Conservation (phyloP, 2,329 filamentous ascomycete genomes). For the Colletotrichum musae region DNA sequence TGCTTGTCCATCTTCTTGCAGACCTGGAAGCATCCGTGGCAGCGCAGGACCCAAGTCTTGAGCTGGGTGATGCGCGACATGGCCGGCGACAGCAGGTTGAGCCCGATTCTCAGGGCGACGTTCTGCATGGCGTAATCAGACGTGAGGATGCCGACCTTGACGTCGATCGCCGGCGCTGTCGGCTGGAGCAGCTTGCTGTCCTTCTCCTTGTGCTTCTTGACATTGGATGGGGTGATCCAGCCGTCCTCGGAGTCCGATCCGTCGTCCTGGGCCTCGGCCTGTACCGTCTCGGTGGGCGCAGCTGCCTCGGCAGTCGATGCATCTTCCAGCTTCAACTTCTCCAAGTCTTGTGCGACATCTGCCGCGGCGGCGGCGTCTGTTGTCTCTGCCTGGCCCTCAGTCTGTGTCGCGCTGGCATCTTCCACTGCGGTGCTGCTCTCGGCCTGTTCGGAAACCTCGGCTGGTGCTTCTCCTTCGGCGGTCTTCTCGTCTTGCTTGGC, state of each 20-base stretch:
- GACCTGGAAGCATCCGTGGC: constrained; percentile 92
- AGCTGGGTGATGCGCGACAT: constrained; percentile 86
- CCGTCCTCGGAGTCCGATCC: constrained; percentile 73
- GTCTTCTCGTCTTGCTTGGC: constrained; percentile 29
- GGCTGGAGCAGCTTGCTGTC: constrained; percentile 64
- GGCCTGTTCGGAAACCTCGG: constrained; percentile 1
- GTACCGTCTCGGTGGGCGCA: constrained; percentile 38
- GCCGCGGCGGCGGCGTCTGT: constrained; percentile 27
- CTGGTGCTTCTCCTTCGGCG: constrained; percentile 43
- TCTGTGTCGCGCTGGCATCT: constrained; percentile 11
- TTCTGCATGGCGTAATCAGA: constrained; percentile 99
- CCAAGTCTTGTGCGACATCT: constrained; percentile 25
- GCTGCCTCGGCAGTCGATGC: constrained; percentile 33
- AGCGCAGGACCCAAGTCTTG: constrained; percentile 91
- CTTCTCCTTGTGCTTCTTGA: constrained; percentile 85
- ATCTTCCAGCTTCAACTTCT: constrained; percentile 40
- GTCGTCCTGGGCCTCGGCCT: constrained; percentile 53
- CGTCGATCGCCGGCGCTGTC: constrained; percentile 66
- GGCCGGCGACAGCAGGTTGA: constrained; percentile 86
- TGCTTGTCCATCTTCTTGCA: constrained; percentile 89
- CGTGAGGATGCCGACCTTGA: constrained; percentile 93
- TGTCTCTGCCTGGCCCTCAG: not conserved
- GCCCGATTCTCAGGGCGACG: constrained; percentile 92
- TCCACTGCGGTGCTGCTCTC: constrained; percentile 24
- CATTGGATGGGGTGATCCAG: constrained; percentile 96